phyloP scores from a whole-genome alignment of 78 protist species.

The Cyanophora paradoxa region DNA sequence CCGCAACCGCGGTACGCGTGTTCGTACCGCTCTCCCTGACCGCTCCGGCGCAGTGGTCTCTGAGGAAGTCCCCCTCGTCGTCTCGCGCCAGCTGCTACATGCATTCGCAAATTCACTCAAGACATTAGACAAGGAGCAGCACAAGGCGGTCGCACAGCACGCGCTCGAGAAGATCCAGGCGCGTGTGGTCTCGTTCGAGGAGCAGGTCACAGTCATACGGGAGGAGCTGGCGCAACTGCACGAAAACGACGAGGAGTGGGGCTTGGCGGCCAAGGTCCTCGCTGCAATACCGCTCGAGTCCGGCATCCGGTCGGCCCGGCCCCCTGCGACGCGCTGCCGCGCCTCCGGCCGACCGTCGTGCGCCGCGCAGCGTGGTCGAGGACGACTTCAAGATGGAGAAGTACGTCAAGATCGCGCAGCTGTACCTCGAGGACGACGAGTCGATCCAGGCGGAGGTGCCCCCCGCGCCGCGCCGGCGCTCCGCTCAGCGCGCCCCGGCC shows the following conservation, averaged over 20 bases:
- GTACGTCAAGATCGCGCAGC: conserved; percentile 69
- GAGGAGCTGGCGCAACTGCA: conserved; percentile 43
- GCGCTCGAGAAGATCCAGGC: conserved; percentile 43
- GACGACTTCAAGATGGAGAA: conserved; percentile 66
- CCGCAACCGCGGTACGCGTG: background rate
- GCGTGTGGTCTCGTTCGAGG: conserved; percentile 68
- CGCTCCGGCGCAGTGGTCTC: background rate
- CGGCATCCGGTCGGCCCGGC: conserved; percentile 19
- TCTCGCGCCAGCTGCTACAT: conserved; percentile 51
- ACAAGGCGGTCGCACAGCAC: conserved; percentile 21
- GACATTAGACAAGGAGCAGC: background rate
- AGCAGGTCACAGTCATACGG: conserved; percentile 24
- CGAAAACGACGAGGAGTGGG: conserved; percentile 66
- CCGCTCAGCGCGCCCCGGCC: no score
- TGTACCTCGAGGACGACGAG: conserved; percentile 68
- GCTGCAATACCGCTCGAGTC: conserved; percentile 70
- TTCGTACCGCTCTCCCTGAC: background rate
- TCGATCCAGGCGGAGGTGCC: conserved; percentile 66
- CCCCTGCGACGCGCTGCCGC: background rate
- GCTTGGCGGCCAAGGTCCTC: conserved; percentile 57
- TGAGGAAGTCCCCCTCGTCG: conserved; percentile 53
- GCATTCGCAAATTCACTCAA: conserved; percentile 14
- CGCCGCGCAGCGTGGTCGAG: conserved; percentile 49
- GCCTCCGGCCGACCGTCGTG: no score
- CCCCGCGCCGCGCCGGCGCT: no score